Conservation (phyloP, 148 eudicot species). For the Fagopyrum tataricum region DNA sequence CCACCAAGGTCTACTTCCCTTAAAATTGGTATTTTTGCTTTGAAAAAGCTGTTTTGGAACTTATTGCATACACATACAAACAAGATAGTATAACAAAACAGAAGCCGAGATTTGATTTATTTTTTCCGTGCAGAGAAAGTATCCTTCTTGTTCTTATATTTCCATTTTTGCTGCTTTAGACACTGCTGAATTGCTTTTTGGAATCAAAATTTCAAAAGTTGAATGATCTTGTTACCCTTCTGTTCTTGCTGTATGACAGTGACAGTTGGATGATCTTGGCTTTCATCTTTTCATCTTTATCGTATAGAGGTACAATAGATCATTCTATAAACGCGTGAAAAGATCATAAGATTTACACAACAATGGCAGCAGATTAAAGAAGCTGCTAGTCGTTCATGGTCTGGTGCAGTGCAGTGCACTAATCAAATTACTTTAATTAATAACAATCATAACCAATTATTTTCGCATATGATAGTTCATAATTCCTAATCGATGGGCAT, state of each 20-base stretch:
- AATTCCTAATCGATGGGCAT: neutral
- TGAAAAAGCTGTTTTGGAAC: conserved; percentile 2
- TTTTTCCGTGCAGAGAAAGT: neutral
- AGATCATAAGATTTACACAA: too few species aligned
- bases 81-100: conserved; percentile 10
- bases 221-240: conserved; percentile 1
- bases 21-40: neutral
- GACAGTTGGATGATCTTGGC: conserved; percentile 6
- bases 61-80: neutral
- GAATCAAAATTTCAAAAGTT: too few species aligned
- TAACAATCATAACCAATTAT: neutral
- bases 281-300: neutral
- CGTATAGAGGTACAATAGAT: neutral
- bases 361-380: too few species aligned
- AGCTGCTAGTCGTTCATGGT: too few species aligned
- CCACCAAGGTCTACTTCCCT: neutral
- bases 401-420: neutral
- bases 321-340: conserved; percentile 9
- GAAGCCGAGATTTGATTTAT: neutral
- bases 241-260: conserved; percentile 22
- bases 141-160: neutral
- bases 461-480: neutral
- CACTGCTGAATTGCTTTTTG: too few species aligned
- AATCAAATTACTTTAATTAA: neutral
- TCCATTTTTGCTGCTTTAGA: neutral